Evolutionary conservation across 1,284 basidiomycete genomes (phyloP), one percentile per base, ranked within the genome.

Genomic region (Mycena sp.): DNA sequence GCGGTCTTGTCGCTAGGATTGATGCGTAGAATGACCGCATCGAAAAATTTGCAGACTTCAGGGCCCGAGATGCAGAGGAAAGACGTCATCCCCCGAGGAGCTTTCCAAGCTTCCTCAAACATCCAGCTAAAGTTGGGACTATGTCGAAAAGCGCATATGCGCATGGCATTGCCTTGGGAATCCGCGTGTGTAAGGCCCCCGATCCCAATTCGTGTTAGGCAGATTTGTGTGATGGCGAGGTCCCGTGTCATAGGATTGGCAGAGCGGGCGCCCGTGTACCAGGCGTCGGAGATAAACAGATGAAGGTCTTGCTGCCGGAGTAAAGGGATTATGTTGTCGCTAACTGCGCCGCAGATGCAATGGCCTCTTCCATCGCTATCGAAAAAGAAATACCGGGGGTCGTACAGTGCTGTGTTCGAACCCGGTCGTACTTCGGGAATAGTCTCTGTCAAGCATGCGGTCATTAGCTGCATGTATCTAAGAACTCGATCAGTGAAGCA

Each of bases 51-150:
- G 50, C 49, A 67, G 14, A 61, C 55, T 14, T 67, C 65, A 1
- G 53, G 23, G 12, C 65, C 49, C 3, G 65, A 58, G 17, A 67
- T 58, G 37, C 61, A 64, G 7, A 67, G 45, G 25, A 67, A 67
- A 9, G 65, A 67, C 6, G 65, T 43, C 44, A 38, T 58, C 6
- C 6, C 48, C 6, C 44, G 53, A n/a, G 61, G 62, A n/a, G n/a
- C n/a, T 32, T 55, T 63, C 65, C 58, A 61, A 12, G 65, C 65
- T 17, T 67, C 57, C 40, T 64, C 61, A 32, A 67, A 67, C 61
- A 64, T 64, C 58, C 58, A 63, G 1, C 50, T 48, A 38, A 67
- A 67, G 19, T 29, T 40, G 7, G 61, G 61, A 25, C 50, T 49
- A 30, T 64, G 61, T 6, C 65, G 65, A 25, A 67, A 67, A 3